Evolutionary conservation across 202 grass and related monocot species (phyloP).

Genomic region (Schoenoplectus tabernaemontani): DNA sequence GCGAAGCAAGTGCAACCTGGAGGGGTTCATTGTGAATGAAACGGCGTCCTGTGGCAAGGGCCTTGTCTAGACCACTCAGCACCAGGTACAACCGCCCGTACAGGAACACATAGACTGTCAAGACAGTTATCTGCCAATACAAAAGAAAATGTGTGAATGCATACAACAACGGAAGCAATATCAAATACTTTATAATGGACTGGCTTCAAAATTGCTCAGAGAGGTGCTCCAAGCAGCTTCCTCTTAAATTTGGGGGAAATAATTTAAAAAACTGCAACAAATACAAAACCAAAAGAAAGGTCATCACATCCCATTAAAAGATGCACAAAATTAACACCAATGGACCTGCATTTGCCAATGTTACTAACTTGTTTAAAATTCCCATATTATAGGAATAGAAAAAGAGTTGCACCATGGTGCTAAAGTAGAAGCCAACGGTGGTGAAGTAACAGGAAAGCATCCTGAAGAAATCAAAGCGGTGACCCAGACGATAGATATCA

Average conservation of each 20-base stretch:
- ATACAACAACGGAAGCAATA: not conserved
- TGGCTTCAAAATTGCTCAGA: not conserved
- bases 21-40: constrained; percentile 80
- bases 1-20: constrained; percentile 88
- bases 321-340: not conserved
- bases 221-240: not conserved
- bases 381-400: not conserved
- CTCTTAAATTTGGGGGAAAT: not conserved
- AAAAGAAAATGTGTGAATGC: not conserved
- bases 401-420: constrained; percentile 55
- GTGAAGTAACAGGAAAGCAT: constrained; percentile 99
- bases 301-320: not conserved
- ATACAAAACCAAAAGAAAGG: not conserved
- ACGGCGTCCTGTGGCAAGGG: constrained; percentile 53
- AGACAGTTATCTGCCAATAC: constrained; percentile 60
- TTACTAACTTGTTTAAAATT: not conserved
- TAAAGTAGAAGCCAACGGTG: constrained; percentile 97
- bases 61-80: constrained; percentile 75
- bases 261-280: not conserved
- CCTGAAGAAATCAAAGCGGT: constrained; percentile 97
- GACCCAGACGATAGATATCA: constrained; percentile 83
- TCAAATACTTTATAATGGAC: not conserved
- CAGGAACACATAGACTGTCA: constrained; percentile 91
- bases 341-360: not conserved
- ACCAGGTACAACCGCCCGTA: constrained; percentile 88